Evolutionary conservation across 768 basidiomycete genomes (phyloP), one percentile per base, ranked within the genome.

Genomic region (Lenzites betulinus): DNA sequence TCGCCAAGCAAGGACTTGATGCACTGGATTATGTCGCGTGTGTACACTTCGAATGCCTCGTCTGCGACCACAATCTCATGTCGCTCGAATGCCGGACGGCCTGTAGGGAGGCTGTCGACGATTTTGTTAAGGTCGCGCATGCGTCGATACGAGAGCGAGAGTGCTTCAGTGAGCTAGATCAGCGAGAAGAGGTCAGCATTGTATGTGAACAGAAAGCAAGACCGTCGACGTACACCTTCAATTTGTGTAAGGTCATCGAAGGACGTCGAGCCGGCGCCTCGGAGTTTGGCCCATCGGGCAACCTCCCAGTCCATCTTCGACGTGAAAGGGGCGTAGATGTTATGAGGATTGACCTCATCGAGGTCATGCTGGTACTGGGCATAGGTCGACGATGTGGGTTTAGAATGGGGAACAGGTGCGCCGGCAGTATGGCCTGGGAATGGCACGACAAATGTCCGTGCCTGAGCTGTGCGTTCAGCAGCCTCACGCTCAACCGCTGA

Each of bases 281-380:
- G 64, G 0, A 75, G 58, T 58, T 79, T 79, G 1, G 75, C 77
- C 78, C 79, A 79, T n/a, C 62, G 51, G 2, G 74, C 77, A 30
- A 79, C 23, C 58, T 77, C 75, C 77, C 76, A 80, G 39, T 79
- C 76, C 2, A 76, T 38, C 33, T 71, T 39, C 0, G 74, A 75
- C 0, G 16, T 9, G 63, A 80, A 80, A 0, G 74, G 78, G 15
- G 74, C 71, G 52, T 60, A 69, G 0, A 44, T 16, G 22, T 62
- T 59, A 4, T 9, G 2, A 15, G 33, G 7, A 15, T 33, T 11
- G 6, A 33, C 30, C 6, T 4, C 11, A 11, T 33, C 11, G 30
- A 33, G 30, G 30, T 33, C 30, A 33, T 33, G 30, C 30, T 33
- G 30, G 11, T 33, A 33, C 30, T 33, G 30, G 11, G 30, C 30